Evolutionary conservation across 257 asterid genomes (phyloP), one percentile per base, ranked within the genome.

Genomic region (Capsicum chinense): DNA sequence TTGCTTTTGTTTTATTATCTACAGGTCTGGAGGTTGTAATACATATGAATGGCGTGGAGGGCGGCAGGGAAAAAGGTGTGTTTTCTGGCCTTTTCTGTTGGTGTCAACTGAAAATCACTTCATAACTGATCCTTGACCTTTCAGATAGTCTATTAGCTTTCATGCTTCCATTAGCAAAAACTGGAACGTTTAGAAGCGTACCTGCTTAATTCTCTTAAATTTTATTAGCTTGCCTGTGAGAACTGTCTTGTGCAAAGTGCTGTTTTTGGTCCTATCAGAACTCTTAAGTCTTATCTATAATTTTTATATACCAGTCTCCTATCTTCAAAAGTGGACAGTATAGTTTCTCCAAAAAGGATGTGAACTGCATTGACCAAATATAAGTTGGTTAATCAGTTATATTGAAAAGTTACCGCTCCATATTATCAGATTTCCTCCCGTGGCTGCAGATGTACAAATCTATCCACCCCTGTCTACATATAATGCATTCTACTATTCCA

Each of bases 31-130:
- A 82, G 63, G 82, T 79, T 85, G 80, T 64, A 82, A 70, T 80
- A 42, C 83, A 79, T 88, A 70, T 89, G 81, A 91, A 95, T 95
- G 99, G 97, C 98, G 87, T 94, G 91, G 97, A 91, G 93, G 79
- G 91, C 88, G 54, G 85, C 88, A 13, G 94, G 89, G 57, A 89
- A 87, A 87, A 94, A 90, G 99, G 99, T 93, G 33, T 7, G 88
- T 26, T 84, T 54, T 47, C 11, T 59, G 47, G 67, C 26, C 21
- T 39, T 19, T 21, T 67, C 59, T 80, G 37, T 76, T 58, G 71
- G 26, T 14, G 54, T 67, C 59, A 11, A 21, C 66, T 80, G 82
- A 37, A 73, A 9, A 19, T 11, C 60, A 44, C 73, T 9, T 71
- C 12, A 15, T 33, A 21, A 15, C 35, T 17, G n/a, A 56, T 83